Evolutionary conservation across 2,329 filamentous ascomycete genomes (phyloP).

Genomic region (Microsporum canis): DNA sequence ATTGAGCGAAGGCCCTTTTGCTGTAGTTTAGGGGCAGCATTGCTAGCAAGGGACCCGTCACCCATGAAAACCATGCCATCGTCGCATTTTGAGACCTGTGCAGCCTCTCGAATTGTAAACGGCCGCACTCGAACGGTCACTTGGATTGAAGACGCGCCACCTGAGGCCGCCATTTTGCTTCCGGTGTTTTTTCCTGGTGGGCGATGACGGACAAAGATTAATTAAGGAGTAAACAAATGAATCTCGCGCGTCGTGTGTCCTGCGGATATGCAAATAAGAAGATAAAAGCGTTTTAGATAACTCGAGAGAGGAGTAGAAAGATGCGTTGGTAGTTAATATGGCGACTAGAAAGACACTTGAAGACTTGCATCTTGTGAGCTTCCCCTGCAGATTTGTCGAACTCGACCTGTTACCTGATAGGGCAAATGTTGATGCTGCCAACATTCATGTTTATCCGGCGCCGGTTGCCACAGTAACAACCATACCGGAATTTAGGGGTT

Average conservation of each 20-base stretch:
- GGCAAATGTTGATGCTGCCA: constrained; percentile 4
- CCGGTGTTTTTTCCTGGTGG: background rate
- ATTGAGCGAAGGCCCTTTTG: constrained; percentile 81
- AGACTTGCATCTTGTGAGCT: constrained; percentile 2
- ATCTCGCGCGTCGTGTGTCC: background rate
- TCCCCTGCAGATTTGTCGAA: background rate
- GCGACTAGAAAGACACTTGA: constrained; percentile 1
- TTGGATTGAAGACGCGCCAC: constrained; percentile 40
- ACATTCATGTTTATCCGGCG: constrained; percentile 11
- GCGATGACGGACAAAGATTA: background rate
- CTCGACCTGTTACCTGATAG: background rate
- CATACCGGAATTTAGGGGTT: background rate
- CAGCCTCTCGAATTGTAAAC: constrained; percentile 80
- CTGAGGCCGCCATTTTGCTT: constrained; percentile 30
- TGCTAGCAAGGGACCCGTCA: constrained; percentile 85
- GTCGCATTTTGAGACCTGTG: constrained; percentile 65
- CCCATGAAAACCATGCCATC: constrained; percentile 89
- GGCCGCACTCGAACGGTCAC: constrained; percentile 51
- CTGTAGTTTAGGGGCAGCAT: constrained; percentile 70
- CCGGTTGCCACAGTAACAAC: constrained; percentile 15
- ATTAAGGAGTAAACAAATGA: constrained; percentile 6
- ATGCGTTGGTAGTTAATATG: constrained; percentile 3
- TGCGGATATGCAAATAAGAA: background rate
- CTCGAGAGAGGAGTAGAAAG: background rate
- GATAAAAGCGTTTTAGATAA: background rate